These are phyloP conservation scores for Ceratocystis colombiana DNA, from an alignment of 2,329 filamentous ascomycete species.

Conservation along the genomic window DNA sequence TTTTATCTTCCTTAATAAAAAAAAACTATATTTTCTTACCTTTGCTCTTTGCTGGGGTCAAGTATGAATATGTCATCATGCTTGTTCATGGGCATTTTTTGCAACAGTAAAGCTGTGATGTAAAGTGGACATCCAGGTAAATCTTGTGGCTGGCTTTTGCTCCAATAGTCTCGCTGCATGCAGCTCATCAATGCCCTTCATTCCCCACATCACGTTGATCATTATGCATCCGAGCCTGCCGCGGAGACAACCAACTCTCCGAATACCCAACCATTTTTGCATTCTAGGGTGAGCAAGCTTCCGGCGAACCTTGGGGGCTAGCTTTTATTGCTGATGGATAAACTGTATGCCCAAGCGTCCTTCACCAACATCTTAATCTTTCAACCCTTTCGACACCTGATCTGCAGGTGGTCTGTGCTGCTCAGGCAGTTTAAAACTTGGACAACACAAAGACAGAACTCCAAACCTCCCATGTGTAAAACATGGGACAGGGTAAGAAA, in stretches of 20 bases:
- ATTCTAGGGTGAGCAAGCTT: no score
- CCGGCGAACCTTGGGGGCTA: no score
- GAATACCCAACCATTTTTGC: neutral
- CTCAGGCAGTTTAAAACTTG: neutral
- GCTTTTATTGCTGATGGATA: neutral
- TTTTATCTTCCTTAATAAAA: no score
- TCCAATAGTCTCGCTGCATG: neutral
- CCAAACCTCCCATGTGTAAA: neutral
- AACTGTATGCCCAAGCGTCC: slow-evolving; percentile 11
- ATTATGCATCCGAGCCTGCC: neutral
- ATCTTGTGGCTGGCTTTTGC: neutral
- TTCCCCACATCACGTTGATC: neutral
- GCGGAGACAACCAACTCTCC: neutral
- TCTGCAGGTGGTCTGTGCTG: slow-evolving; percentile 2
- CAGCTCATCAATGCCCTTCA: neutral
- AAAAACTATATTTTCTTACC: no score
- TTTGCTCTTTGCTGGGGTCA: no score
- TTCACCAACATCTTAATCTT: slow-evolving; percentile 8
- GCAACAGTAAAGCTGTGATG: neutral
- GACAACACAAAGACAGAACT: neutral
- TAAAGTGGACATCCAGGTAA: neutral
- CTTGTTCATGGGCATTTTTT: no score
- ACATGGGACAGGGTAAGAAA: neutral
- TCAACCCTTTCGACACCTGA: neutral
- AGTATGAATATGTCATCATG: no score